Evolutionary conservation across 306 rosid genomes (phyloP), one percentile per base, ranked within the genome.

Genomic region (Rubus idaeus): DNA sequence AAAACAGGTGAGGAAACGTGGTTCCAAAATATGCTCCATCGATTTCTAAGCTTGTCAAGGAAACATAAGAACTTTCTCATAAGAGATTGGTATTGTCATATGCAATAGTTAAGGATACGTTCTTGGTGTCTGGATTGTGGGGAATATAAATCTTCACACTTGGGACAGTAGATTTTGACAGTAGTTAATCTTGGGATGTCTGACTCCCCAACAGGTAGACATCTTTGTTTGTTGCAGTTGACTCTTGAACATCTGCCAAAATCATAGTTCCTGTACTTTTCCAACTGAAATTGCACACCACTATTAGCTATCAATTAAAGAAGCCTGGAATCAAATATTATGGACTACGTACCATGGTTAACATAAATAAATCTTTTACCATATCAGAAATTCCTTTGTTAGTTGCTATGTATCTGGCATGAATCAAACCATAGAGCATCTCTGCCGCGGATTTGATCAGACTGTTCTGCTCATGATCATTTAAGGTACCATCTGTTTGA

Each of bases 71-170:
- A 18, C 2, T 49, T 49, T 10, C 3, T 49, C 53, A 3, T 10
- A 45, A 6, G 49, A 45, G 49, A 45, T 4, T 45, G 49, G 8
- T 10, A 45, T 30, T 30, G 35, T 30, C 14, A 26, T 41, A 67
- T 12, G 45, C 16, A 52, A 30, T 41, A 26, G 30, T 35, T 26
- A 86, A 90, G 93, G 97, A 92, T 92, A 92, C 90, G 81, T 80
- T 91, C 95, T 86, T 90, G 95, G 86, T 90, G 87, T 84, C 83
- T 90, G 80, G 97, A 92, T 58, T 88, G 89, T 14, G 97, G 93
- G 66, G 86, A 75, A 73, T 89, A 89, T 10, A 86, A 78, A 76
- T 91, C 94, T 78, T 91, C 91, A 78, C 94, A 91, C 73, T 85
- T 89, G 46, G 97, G 94, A 78, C 97, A 89, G 70, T 86, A 91